Evolutionary conservation across 73 alveolate species (phyloP), one percentile per base, ranked within the genome.

Genomic region (Blepharisma stoltei): DNA sequence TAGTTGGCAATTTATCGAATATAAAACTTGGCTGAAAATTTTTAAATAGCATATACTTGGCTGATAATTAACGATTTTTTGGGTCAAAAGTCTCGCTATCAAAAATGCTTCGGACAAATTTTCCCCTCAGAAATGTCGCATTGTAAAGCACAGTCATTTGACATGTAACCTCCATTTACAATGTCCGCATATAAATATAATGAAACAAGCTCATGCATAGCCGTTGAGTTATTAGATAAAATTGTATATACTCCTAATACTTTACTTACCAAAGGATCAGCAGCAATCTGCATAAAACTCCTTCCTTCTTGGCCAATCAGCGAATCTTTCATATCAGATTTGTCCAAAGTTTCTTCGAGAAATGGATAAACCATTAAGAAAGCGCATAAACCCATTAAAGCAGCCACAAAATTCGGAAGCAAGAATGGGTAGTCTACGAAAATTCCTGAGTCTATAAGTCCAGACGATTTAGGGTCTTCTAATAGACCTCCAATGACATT

Each of bases 401-500:
- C 66, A 14, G 66, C n/a, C 4, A 52, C 23, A 20, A 52, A 52
- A 52, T 14, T 14, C n/a, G 66, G 66, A 14, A 52, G 23, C n/a
- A 52, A 52, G 23, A 52, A 52, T 14, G 66, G 66, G 23, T 14
- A 52, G 23, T 11, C 23, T 52, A 14, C 66, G 23, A 52, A 52
- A 52, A 52, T 14, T 14, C 23, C 66, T 14, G 66, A 52, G n/a
- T 52, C 66, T 11, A 52, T 14, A 11, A 11, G 23, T 14, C 66
- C 66, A 14, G n/a, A 14, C 23, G n/a, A 14, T 52, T 14, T 20
- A 14, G 66, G 66, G 23, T 52, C 23, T 20, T 11, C 66, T 52
- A 52, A 52, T 52, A 52, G n/a, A 52, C 66, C 66, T 52, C 66
- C 66, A 52, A 20, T 52, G 23, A 52, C n/a, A 52, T 20, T 52